Conservation (phyloP, 441 rosid genomes). For the Viola pubescens region DNA sequence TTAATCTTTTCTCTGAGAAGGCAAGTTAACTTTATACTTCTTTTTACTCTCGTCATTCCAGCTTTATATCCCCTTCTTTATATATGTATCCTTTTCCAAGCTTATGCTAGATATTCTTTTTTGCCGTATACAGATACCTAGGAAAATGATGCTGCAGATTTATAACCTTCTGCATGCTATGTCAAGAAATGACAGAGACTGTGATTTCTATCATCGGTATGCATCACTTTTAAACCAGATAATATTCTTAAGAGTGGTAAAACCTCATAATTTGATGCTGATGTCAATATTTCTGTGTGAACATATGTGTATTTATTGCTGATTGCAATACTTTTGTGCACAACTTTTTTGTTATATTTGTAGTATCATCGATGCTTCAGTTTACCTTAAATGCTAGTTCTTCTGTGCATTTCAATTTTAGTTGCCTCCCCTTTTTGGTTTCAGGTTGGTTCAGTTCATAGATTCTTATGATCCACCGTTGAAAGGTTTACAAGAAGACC, state of each 20-base stretch:
- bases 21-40: conserved; percentile 33
- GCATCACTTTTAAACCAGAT: conserved; percentile 19
- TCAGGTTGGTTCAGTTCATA: conserved; percentile 91
- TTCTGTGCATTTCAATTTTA: neutral
- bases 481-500: conserved; percentile 97
- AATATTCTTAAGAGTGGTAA: neutral
- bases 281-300: neutral
- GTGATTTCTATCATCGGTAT: conserved; percentile 98
- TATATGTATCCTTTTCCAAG: neutral
- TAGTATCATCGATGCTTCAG: conserved; percentile 4
- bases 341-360: neutral
- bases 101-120: conserved; percentile 14
- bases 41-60: neutral
- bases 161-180: conserved; percentile 92
- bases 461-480: conserved; percentile 97
- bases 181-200: conserved; percentile 90
- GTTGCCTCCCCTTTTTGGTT: conserved; percentile 17
- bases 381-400: neutral
- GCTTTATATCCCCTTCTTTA: neutral
- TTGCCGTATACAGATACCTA: conserved; percentile 61
- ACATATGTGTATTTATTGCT: no score
- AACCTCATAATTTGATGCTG: neutral
- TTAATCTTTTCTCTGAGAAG: conserved; percentile 94
- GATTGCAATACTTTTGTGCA: no score
- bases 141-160: conserved; percentile 96